These are phyloP conservation scores for Skeletonema costatum DNA, from an alignment of 108 stramenopile species.

Conservation along the genomic window DNA sequence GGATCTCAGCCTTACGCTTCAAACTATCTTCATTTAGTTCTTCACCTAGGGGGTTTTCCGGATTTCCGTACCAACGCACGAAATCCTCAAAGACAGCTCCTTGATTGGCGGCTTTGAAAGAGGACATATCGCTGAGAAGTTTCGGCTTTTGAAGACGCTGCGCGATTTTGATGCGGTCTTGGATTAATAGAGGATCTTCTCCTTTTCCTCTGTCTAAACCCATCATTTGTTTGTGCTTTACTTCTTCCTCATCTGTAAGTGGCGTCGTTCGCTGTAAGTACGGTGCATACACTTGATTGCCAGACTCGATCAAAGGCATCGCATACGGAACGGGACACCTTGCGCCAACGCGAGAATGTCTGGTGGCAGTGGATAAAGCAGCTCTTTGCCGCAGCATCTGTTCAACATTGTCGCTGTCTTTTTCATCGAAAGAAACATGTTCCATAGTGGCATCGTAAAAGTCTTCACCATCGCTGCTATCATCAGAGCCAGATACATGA, in stretches of 20 bases:
- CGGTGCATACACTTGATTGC: conserved; percentile 85
- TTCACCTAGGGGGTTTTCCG: conserved; percentile 72
- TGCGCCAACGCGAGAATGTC: conserved; percentile 60
- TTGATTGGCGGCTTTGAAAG: conserved; percentile 89
- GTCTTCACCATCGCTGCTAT: conserved; percentile 36
- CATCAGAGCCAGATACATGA: background rate
- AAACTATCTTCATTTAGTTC: conserved; percentile 52
- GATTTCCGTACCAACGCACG: conserved; percentile 84
- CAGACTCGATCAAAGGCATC: conserved; percentile 43
- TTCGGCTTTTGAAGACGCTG: conserved; percentile 81
- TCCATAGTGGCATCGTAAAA: conserved; percentile 43
- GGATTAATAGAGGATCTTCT: conserved; percentile 40
- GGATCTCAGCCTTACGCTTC: conserved; percentile 10
- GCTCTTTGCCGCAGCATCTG: conserved; percentile 37
- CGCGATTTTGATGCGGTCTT: conserved; percentile 62
- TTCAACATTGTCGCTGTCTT: conserved; percentile 24
- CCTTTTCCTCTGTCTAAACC: conserved; percentile 4
- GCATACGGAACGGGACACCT: conserved; percentile 75
- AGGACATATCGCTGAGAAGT: conserved; percentile 83
- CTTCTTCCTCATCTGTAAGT: conserved; percentile 81
- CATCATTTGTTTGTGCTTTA: conserved; percentile 64
- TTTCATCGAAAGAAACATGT: conserved; percentile 37
- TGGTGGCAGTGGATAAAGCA: background rate
- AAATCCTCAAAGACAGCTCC: conserved; percentile 78
- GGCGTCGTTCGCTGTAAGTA: conserved; percentile 81